Conservation (phyloP, 2,329 filamentous ascomycete species). For the Cladosporium halotolerans region DNA sequence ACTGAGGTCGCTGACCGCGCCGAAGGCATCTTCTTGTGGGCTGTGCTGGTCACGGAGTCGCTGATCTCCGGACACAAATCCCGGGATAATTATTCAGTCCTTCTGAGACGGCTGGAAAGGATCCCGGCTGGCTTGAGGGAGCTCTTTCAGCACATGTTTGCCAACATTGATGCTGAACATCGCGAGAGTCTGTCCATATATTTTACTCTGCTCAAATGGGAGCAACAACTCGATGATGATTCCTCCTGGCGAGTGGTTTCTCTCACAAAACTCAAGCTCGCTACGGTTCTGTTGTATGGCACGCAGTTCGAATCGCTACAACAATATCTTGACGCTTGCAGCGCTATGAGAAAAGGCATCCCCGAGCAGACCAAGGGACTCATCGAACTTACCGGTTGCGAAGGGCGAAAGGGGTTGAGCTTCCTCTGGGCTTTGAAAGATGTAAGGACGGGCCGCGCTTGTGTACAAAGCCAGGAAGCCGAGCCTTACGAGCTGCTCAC, state of each 20-base stretch:
- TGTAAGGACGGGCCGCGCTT: not conserved
- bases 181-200: not conserved
- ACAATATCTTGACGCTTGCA: not conserved
- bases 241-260: too few relatives aligned
- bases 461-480: too few relatives aligned
- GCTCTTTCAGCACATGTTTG: not conserved
- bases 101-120: not conserved
- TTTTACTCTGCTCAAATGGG: not conserved
- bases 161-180: not conserved
- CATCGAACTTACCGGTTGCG: not conserved
- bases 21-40: conserved; percentile 6
- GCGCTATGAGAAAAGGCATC: not conserved
- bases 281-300: not conserved
- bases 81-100: not conserved
- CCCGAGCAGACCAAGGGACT: not conserved
- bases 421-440: not conserved
- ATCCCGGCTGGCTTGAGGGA: not conserved
- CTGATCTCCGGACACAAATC: too few relatives aligned
- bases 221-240: too few relatives aligned
- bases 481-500: too few relatives aligned
- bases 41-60: not conserved
- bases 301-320: not conserved
- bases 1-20: not conserved
- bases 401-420: not conserved
- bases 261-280: too few relatives aligned